phyloP scores from a whole-genome alignment of 257 asterid genomes.

The Solanum chiquidenum region DNA sequence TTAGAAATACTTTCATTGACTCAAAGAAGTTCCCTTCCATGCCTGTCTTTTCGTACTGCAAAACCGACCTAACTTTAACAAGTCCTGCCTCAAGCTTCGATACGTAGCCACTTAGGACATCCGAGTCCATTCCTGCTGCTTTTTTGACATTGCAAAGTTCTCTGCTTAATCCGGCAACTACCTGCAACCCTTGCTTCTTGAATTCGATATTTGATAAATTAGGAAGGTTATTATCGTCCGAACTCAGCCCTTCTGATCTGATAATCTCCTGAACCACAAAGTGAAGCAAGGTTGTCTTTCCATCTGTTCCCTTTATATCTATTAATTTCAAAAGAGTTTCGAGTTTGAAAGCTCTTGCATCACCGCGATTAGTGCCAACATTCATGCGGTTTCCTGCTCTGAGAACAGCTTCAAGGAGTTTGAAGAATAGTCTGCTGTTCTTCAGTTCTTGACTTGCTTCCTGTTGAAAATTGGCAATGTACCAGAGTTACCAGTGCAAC shows the following conservation, averaged over 20 bases:
- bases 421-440: constrained; percentile 53
- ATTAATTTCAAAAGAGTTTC: constrained; percentile 58
- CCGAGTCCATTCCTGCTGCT: constrained; percentile 53
- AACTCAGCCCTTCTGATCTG: constrained; percentile 52
- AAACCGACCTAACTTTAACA: constrained; percentile 8
- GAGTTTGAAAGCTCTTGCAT: constrained; percentile 61
- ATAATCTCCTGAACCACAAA: constrained; percentile 72
- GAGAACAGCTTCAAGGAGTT: constrained; percentile 74
- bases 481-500: not conserved
- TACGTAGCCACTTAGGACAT: constrained; percentile 32
- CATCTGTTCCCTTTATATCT: constrained; percentile 57
- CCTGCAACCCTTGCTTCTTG: constrained; percentile 47
- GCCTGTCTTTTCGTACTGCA: constrained; percentile 2
- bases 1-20: constrained; percentile 28
- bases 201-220: constrained; percentile 18
- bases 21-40: constrained; percentile 12
- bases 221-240: constrained; percentile 15
- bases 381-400: constrained; percentile 78
- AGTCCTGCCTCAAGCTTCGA: constrained; percentile 34
- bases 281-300: constrained; percentile 65
- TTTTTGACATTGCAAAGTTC: constrained; percentile 49
- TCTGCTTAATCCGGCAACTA: constrained; percentile 33
- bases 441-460: constrained; percentile 54
- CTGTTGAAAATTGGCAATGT: constrained; percentile 8
- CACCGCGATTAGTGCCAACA: constrained; percentile 64